Evolutionary conservation across 495 filamentous ascomycete species (phyloP).

Genomic region (Bacidia gigantensis): DNA sequence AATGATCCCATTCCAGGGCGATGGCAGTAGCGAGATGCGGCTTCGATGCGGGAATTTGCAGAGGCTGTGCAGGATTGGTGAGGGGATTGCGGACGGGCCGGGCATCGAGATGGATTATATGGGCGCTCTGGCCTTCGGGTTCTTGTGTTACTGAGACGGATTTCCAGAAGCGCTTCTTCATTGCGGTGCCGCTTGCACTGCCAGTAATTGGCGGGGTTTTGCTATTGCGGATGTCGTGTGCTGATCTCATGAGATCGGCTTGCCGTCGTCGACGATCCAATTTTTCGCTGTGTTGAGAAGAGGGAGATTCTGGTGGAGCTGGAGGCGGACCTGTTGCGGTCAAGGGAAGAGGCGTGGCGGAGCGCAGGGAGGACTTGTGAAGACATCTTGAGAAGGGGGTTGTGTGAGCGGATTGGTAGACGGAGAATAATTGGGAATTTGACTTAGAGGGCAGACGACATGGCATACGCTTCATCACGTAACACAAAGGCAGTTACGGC

Average conservation of each 20-base stretch:
- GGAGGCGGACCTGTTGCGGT: constrained; percentile 80
- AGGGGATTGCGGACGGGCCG: constrained; percentile 65
- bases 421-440: no score
- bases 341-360: constrained; percentile 50
- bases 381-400: constrained; percentile 22
- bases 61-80: constrained; percentile 41
- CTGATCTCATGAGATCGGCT: constrained; percentile 36
- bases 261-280: constrained; percentile 41
- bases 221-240: constrained; percentile 29
- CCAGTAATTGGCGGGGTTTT: constrained; percentile 20
- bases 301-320: constrained; percentile 48
- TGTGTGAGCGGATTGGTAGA: no score
- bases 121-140: constrained; percentile 34
- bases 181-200: constrained; percentile 19
- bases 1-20: constrained; percentile 82
- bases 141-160: constrained; percentile 50
- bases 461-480: no score
- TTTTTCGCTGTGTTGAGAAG: constrained; percentile 36
- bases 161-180: constrained; percentile 73
- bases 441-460: no score
- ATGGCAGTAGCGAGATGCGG: constrained; percentile 73
- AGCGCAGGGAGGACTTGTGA: constrained; percentile 36
- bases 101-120: constrained; percentile 65
- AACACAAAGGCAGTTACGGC: no score
- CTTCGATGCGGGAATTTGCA: constrained; percentile 61